A percentile compares a stretch with the other conserved stretches of the same genome.
These are phyloP conservation scores for Plasmodium berghei DNA, from an alignment of 169 alveolate species.

Conservation along the genomic window DNA sequence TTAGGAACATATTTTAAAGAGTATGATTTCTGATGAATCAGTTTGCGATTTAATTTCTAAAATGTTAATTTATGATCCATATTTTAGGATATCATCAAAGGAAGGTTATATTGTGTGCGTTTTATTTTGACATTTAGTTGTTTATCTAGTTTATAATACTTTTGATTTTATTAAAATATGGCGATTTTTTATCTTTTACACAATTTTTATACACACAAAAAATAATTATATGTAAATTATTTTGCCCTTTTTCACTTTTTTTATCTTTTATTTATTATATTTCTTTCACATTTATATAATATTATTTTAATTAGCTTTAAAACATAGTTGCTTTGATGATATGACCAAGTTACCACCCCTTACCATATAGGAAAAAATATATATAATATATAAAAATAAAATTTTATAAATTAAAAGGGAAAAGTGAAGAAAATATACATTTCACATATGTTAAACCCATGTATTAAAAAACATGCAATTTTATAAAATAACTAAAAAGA, in stretches of 20 bases:
- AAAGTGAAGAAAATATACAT: too few species aligned
- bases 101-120: conserved; percentile 43
- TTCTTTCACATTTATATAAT: conserved; percentile 2
- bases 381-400: too few species aligned
- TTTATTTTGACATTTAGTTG: background rate
- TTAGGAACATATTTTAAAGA: conserved; percentile 44
- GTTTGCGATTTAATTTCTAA: conserved; percentile 46
- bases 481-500: too few species aligned
- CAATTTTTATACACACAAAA: background rate
- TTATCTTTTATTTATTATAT: background rate
- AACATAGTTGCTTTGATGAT: conserved; percentile 62
- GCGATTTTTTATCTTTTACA: background rate
- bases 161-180: background rate
- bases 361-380: too few species aligned
- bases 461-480: too few species aligned
- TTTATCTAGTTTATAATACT: background rate
- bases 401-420: too few species aligned
- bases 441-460: too few species aligned
- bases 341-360: background rate
- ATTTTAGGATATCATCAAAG: conserved; percentile 61
- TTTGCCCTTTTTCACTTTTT: background rate
- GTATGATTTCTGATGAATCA: conserved; percentile 23
- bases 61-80: conserved; percentile 73
- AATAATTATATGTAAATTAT: background rate
- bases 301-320: conserved; percentile 29